Evolutionary conservation across 2,329 filamentous ascomycete genomes (phyloP).

Genomic region (Venturia nashicola): DNA sequence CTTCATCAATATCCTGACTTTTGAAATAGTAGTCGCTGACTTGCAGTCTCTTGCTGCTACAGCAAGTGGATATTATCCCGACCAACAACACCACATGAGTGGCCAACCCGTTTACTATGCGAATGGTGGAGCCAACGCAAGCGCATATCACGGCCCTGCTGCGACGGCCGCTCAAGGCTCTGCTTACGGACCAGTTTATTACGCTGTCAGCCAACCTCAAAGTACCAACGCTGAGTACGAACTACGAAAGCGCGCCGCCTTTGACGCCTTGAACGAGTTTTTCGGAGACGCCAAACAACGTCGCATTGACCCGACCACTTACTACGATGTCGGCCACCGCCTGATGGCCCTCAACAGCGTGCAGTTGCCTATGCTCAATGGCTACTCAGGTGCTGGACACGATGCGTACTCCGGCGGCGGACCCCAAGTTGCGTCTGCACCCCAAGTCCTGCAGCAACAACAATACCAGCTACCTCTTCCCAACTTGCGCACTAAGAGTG

Average conservation of each 20-base stretch:
- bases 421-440: conserved; percentile 35
- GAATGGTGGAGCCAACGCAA: conserved; percentile 19
- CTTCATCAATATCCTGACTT: conserved; percentile 10
- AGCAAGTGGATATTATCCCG: conserved; percentile 37
- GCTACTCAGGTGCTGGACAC: conserved; percentile 27
- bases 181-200: conserved; percentile 62
- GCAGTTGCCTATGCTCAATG: conserved; percentile 33
- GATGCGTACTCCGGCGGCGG: conserved; percentile 43
- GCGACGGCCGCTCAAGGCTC: conserved; percentile 34
- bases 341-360: conserved; percentile 69
- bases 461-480: conserved; percentile 77
- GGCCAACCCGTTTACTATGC: conserved; percentile 10
- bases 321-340: conserved; percentile 80
- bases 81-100: conserved; percentile 22
- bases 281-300: conserved; percentile 88
- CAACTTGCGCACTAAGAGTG: conserved; percentile 85
- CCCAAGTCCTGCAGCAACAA: conserved; percentile 49
- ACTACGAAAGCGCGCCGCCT: conserved; percentile 64
- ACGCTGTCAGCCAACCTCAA: conserved; percentile 55
- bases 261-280: conserved; percentile 84
- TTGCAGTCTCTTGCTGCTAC: conserved; percentile 36
- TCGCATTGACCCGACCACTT: conserved; percentile 79
- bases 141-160: conserved; percentile 14
- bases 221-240: conserved; percentile 57
- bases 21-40: conserved; percentile 28